Evolutionary conservation across 2,329 filamentous ascomycete genomes (phyloP).

Genomic region (Talaromyces pinophilus): DNA sequence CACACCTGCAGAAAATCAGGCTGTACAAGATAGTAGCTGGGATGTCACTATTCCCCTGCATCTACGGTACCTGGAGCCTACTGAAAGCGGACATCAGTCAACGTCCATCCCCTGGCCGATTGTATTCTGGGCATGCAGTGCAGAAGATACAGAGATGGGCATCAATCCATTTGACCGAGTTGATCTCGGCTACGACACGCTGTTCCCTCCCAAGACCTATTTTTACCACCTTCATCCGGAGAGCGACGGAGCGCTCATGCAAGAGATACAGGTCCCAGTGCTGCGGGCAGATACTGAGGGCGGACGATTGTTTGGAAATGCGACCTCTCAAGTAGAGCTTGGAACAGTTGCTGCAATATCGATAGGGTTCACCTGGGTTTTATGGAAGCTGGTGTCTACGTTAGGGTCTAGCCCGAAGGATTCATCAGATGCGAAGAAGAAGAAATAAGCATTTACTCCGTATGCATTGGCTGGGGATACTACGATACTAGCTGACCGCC

Average conservation of each 20-base stretch:
- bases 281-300: slow-evolving; percentile 56
- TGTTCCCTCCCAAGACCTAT: slow-evolving; percentile 74
- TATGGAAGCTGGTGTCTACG: slow-evolving; percentile 57
- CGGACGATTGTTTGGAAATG: slow-evolving; percentile 40
- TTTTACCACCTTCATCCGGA: slow-evolving; percentile 71
- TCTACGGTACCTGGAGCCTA: slow-evolving; percentile 74
- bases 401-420: slow-evolving; percentile 25
- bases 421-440: neutral
- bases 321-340: slow-evolving; percentile 45
- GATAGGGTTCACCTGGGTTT: slow-evolving; percentile 69
- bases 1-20: slow-evolving; percentile 45
- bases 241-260: slow-evolving; percentile 47
- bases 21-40: slow-evolving; percentile 28
- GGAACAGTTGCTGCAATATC: slow-evolving; percentile 62
- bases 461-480: neutral
- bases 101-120: slow-evolving; percentile 74
- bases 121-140: slow-evolving; percentile 86
- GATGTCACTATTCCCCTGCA: slow-evolving; percentile 70
- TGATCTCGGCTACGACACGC: slow-evolving; percentile 80
- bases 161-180: slow-evolving; percentile 81
- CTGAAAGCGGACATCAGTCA: slow-evolving; percentile 54
- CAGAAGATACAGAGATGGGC: slow-evolving; percentile 63
- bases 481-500: neutral
- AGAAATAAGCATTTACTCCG: neutral
- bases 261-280: slow-evolving; percentile 65